phyloP scores from a whole-genome alignment of 257 asterid genomes.

The Solanum lignicaule region DNA sequence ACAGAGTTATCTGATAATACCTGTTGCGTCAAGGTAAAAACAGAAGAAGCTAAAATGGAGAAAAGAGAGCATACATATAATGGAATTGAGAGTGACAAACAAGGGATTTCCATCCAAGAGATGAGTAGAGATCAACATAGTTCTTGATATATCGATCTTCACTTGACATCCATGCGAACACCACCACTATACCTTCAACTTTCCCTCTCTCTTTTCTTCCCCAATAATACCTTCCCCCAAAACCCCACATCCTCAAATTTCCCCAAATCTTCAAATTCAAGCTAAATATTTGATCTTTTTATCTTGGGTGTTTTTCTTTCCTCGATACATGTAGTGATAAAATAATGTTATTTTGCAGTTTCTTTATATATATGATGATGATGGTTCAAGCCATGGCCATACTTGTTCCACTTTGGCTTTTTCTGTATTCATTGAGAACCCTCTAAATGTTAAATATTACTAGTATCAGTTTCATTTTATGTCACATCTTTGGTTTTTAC shows the following conservation, averaged over 20 bases:
- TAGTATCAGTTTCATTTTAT: not conserved
- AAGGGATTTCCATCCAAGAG: slow-evolving; percentile 85
- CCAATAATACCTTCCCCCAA: slow-evolving; percentile 81
- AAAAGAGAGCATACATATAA: slow-evolving; percentile 44
- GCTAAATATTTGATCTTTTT: not conserved
- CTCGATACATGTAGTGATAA: not conserved
- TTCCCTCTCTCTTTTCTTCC: slow-evolving; percentile 59
- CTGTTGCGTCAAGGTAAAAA: not conserved
- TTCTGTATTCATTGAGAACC: not conserved
- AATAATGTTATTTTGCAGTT: not conserved
- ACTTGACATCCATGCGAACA: slow-evolving; percentile 89
- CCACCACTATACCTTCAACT: slow-evolving; percentile 79
- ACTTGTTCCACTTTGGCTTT: not conserved
- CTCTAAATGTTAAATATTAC: not conserved
- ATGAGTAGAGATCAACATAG: slow-evolving; percentile 61
- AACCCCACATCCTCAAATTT: slow-evolving; percentile 68
- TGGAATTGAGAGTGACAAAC: slow-evolving; percentile 82
- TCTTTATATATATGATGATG: not conserved
- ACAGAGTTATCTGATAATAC: not conserved
- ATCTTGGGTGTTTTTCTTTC: not conserved
- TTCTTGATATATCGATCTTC: slow-evolving; percentile 63
- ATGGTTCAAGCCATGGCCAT: not conserved
- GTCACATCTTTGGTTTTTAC: too few species aligned
- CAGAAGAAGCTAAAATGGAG: not conserved
- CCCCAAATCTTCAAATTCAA: not conserved